These are phyloP conservation scores for Calonectria pteridis DNA, from an alignment of 2,329 filamentous ascomycete genomes.

Conservation along the genomic window DNA sequence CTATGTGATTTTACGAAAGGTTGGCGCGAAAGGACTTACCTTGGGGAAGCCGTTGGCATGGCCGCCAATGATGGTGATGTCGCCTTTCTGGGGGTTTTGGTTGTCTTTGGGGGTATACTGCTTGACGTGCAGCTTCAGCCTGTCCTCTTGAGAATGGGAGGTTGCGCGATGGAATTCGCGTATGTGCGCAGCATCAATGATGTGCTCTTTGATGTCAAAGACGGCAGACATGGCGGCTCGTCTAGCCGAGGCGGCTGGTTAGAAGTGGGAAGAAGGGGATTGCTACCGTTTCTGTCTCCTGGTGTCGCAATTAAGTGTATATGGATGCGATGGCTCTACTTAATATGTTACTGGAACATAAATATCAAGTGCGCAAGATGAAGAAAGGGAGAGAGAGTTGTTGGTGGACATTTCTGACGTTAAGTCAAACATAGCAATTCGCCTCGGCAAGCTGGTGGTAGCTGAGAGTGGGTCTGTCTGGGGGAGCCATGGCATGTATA, in stretches of 20 bases:
- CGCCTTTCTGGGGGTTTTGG: constrained; percentile 74
- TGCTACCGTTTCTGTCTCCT: background rate
- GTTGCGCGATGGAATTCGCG: constrained; percentile 84
- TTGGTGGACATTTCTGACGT: background rate
- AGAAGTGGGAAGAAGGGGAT: background rate
- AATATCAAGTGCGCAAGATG: background rate
- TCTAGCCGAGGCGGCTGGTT: background rate
- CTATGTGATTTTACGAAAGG: background rate
- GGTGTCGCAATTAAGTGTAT: background rate
- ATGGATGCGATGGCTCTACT: background rate
- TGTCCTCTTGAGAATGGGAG: constrained; percentile 78
- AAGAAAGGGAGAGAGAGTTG: background rate
- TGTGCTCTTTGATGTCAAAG: constrained; percentile 80
- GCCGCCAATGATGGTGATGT: constrained; percentile 86
- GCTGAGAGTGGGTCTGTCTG: background rate
- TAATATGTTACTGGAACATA: background rate
- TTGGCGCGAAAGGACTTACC: constrained; percentile 57
- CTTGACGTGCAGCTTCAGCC: constrained; percentile 81
- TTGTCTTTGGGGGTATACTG: constrained; percentile 87
- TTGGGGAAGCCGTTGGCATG: constrained; percentile 97
- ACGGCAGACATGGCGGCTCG: constrained; percentile 37
- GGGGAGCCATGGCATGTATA: background rate
- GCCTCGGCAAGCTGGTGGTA: background rate
- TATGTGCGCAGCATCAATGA: constrained; percentile 80
- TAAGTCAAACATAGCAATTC: background rate